Evolutionary conservation across 2,329 filamentous ascomycete genomes (phyloP).

Genomic region (Talaromyces sp.): DNA sequence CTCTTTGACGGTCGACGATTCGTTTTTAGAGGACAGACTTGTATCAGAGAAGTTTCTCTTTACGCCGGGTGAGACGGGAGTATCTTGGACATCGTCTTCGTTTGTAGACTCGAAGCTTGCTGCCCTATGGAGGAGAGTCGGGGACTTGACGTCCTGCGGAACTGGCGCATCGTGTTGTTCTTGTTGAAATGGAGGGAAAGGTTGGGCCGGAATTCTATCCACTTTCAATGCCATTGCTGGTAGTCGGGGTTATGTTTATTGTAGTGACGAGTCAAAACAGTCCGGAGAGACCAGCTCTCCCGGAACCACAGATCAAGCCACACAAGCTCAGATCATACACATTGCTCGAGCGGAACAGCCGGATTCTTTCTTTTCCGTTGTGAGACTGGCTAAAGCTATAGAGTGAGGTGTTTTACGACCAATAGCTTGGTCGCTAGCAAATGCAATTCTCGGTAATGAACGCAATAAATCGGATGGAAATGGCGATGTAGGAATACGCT

Average conservation of each 20-base stretch:
- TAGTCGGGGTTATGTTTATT: background rate
- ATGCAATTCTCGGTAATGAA: background rate
- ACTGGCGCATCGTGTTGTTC: conserved; percentile 10
- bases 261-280: conserved; percentile 14
- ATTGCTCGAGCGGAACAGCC: conserved; percentile 11
- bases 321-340: conserved; percentile 18
- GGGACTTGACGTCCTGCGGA: conserved; percentile 9
- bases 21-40: conserved; percentile 38
- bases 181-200: conserved; percentile 21
- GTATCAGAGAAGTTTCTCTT: conserved; percentile 51
- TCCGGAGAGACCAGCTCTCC: conserved; percentile 44
- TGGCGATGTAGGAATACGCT: background rate
- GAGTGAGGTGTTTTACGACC: background rate
- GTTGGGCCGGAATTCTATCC: conserved; percentile 21
- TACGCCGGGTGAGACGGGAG: conserved; percentile 32
- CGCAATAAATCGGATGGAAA: background rate
- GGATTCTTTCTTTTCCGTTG: background rate
- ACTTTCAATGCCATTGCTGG: conserved; percentile 30
- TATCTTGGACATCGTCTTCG: conserved; percentile 32
- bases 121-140: conserved; percentile 46
- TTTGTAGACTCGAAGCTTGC: conserved; percentile 59
- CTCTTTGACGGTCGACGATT: conserved; percentile 36
- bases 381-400: background rate
- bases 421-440: background rate
- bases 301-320: conserved; percentile 26